phyloP scores from a whole-genome alignment of 352 stramenopile genomes.

The Phytopythium oedochilum region DNA sequence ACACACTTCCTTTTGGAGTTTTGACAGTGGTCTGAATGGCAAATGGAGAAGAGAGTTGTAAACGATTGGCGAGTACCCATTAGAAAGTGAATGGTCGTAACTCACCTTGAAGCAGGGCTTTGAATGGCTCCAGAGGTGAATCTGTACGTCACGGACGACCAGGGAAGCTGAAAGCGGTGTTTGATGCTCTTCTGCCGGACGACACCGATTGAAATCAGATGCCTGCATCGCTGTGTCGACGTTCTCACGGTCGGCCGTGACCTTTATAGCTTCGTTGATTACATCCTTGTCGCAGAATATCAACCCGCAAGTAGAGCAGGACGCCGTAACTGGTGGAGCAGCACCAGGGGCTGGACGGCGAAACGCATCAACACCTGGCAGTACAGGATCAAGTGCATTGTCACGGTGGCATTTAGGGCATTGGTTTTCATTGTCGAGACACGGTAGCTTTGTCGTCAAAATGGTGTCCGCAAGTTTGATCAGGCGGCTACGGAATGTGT shows the following conservation, averaged over 20 bases:
- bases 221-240: neutral
- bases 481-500: neutral
- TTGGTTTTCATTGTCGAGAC: neutral
- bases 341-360: neutral
- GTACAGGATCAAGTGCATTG: neutral
- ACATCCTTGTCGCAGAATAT: conserved; percentile 5
- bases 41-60: too few species aligned
- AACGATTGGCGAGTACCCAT: too few species aligned
- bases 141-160: conserved; percentile 8
- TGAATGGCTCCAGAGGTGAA: conserved; percentile 12
- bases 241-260: neutral
- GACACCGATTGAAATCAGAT: conserved; percentile 4
- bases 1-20: conserved; percentile 11
- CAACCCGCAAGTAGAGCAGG: neutral
- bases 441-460: neutral
- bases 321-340: neutral
- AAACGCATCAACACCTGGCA: conserved; percentile 8
- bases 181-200: neutral
- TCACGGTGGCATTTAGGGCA: neutral
- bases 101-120: conserved; percentile 11
- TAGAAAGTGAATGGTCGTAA: too few species aligned
- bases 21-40: conserved; percentile 9
- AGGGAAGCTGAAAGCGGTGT: neutral
- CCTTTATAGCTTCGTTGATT: neutral
- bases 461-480: neutral